A percentile compares a stretch with the other conserved stretches of the same genome.
Evolutionary conservation across 139 green algal genomes (phyloP).

Genomic region (Spirogloea muscicola): DNA sequence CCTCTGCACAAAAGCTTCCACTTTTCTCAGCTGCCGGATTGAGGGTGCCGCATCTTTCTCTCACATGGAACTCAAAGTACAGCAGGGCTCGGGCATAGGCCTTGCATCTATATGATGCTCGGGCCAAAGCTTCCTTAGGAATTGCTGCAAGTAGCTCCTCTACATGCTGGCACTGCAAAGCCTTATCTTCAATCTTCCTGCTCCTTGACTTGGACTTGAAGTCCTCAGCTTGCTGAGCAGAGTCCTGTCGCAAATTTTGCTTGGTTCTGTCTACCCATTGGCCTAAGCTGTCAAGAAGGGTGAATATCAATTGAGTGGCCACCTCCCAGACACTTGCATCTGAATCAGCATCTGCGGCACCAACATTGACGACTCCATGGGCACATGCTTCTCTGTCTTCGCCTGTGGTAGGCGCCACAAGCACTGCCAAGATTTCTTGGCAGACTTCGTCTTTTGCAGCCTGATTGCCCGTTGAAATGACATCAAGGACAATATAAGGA

Average conservation of each 20-base stretch:
- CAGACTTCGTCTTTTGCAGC: constrained; percentile 27
- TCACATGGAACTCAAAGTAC: constrained; percentile 79
- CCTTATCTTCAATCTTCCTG: no score
- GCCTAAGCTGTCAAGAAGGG: constrained; percentile 74
- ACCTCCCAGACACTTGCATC: constrained; percentile 9
- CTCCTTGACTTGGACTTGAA: no score
- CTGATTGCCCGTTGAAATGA: constrained; percentile 50
- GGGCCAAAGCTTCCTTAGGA: constrained; percentile 37
- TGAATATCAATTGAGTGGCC: constrained; percentile 73
- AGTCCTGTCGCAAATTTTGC: no score
- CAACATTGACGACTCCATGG: neutral
- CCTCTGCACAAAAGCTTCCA: constrained; percentile 54
- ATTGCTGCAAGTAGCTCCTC: constrained; percentile 56
- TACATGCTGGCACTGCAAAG: neutral
- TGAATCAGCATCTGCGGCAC: no score
- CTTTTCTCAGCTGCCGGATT: constrained; percentile 61
- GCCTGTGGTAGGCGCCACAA: constrained; percentile 12
- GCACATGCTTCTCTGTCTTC: no score
- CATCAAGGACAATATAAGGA: constrained; percentile 71
- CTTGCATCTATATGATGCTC: constrained; percentile 53
- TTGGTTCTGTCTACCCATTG: constrained; percentile 54
- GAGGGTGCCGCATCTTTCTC: constrained; percentile 59
- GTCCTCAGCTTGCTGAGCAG: no score
- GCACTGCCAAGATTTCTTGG: constrained; percentile 53
- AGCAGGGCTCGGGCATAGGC: constrained; percentile 79